Evolutionary conservation across 805 yeast species (phyloP).

Genomic region (Yarrowia sp.): DNA sequence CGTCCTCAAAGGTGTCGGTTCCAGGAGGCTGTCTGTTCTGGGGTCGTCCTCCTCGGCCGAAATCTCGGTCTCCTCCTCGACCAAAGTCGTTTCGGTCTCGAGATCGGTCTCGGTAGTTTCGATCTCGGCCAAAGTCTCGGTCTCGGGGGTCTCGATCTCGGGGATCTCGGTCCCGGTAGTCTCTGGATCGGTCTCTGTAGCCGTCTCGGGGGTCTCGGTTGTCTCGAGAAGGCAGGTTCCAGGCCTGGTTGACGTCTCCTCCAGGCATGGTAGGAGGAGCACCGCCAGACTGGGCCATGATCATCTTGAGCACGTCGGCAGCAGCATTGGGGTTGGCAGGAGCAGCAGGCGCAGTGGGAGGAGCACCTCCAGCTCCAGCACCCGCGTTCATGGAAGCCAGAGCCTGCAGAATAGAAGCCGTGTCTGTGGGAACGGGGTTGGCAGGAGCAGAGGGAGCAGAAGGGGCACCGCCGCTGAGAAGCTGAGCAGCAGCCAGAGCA

Average conservation of each 20-base stretch:
- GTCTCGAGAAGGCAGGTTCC: slow-evolving; percentile 39
- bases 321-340: slow-evolving; percentile 36
- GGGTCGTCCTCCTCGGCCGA: slow-evolving; percentile 3
- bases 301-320: slow-evolving; percentile 33
- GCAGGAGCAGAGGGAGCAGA: slow-evolving; percentile 44
- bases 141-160: slow-evolving; percentile 39
- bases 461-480: slow-evolving; percentile 45
- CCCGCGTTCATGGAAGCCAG: slow-evolving; percentile 66
- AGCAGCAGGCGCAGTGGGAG: slow-evolving; percentile 44
- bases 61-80: slow-evolving; percentile 17
- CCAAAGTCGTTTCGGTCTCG: slow-evolving; percentile 17
- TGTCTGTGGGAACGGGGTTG: slow-evolving; percentile 53
- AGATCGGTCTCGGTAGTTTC: slow-evolving; percentile 29
- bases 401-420: slow-evolving; percentile 73
- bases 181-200: slow-evolving; percentile 34
- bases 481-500: slow-evolving; percentile 41
- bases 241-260: slow-evolving; percentile 39
- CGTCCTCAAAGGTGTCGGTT: slow-evolving; percentile 27
- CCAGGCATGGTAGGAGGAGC: slow-evolving; percentile 7
- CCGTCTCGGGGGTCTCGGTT: slow-evolving; percentile 15
- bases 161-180: slow-evolving; percentile 34
- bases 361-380: slow-evolving; percentile 47
- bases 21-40: slow-evolving; percentile 35
- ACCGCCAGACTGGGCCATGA: slow-evolving; percentile 26
- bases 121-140: slow-evolving; percentile 39